These are phyloP conservation scores for Rhinocladiella similis DNA, from an alignment of 2,329 filamentous ascomycete genomes.

Conservation along the genomic window DNA sequence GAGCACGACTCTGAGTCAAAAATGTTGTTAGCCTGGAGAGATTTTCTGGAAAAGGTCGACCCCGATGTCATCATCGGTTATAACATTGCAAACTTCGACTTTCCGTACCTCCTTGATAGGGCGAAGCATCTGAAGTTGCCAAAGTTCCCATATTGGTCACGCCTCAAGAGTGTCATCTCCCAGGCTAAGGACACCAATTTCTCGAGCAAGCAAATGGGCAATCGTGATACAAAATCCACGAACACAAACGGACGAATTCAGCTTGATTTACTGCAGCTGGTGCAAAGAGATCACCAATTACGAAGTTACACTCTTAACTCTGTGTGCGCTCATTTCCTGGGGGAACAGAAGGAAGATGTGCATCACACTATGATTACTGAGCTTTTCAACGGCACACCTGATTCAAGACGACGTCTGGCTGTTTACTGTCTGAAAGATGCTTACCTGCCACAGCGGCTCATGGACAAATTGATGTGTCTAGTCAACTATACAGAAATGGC, in stretches of 20 bases:
- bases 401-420: constrained; percentile 85
- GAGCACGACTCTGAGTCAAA: constrained; percentile 78
- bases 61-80: constrained; percentile 98
- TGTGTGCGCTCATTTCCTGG: constrained; percentile 89
- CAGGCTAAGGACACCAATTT: constrained; percentile 78
- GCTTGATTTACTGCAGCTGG: constrained; percentile 87
- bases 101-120: constrained; percentile 88
- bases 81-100: constrained; percentile 99
- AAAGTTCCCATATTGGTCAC: constrained; percentile 84
- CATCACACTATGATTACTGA: constrained; percentile 99
- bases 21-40: constrained; percentile 89
- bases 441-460: constrained; percentile 86
- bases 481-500: constrained; percentile 99
- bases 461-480: constrained; percentile 98
- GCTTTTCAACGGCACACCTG: constrained; percentile 91
- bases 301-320: constrained; percentile 97
- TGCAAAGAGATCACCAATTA: constrained; percentile 92
- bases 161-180: constrained; percentile 70
- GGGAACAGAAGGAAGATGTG: constrained; percentile 98
- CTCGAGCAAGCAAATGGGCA: constrained; percentile 98
- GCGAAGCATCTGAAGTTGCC: constrained; percentile 78
- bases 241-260: constrained; percentile 94
- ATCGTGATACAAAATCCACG: constrained; percentile 87
- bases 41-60: constrained; percentile 86
- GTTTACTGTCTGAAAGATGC: constrained; percentile 98